Conservation (phyloP, 78 protist species). For the Creolimax fragrantissima region DNA sequence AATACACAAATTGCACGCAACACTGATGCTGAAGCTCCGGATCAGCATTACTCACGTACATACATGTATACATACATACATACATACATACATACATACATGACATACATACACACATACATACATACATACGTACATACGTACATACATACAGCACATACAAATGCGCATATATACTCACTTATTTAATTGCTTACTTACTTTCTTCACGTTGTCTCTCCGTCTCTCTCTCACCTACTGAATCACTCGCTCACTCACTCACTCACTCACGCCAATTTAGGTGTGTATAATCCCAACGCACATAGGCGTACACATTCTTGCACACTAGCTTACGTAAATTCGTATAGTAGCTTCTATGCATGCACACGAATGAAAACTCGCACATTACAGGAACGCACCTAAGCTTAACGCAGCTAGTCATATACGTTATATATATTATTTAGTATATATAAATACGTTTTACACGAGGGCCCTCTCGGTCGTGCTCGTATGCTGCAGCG, state of each 20-base stretch:
- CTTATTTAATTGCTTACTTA: not conserved
- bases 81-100: conserved; percentile 10
- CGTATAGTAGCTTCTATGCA: not conserved
- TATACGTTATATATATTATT: not conserved
- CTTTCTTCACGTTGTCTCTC: not conserved
- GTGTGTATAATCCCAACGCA: not conserved
- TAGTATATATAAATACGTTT: not conserved
- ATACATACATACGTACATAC: not conserved
- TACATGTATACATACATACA: not conserved
- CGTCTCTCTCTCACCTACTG: not conserved
- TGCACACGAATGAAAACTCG: not conserved
- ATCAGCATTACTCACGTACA: not conserved
- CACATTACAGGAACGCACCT: no score
- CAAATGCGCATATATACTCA: not conserved
- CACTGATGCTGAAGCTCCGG: no score
- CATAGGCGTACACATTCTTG: not conserved
- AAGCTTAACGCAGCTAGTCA: no score
- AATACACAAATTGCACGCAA: no score
- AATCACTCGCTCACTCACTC: no score
- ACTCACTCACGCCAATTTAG: no score
- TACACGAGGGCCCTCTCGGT: no score
- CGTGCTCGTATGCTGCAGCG: no score
- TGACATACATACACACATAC: not conserved
- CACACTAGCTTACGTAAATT: not conserved
- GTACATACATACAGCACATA: not conserved